A percentile compares a stretch with the other conserved stretches of the same genome.
Conservation (phyloP, 1,284 basidiomycete species). For the Pyrrhoderma lamaoense region DNA sequence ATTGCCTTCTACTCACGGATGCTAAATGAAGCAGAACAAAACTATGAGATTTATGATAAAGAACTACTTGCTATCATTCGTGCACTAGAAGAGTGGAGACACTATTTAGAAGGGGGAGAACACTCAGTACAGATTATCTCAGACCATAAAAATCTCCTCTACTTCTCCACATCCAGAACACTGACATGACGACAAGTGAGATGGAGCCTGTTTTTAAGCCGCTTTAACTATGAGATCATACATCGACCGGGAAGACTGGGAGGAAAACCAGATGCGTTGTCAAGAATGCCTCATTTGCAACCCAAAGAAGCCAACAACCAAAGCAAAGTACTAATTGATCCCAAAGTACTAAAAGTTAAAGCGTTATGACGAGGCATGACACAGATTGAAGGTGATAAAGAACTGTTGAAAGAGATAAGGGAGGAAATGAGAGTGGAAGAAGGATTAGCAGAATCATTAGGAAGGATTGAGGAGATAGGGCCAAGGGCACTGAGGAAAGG, state of each 20-base stretch:
- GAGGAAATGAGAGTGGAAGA: too few species aligned
- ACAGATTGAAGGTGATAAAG: slow-evolving; percentile 20
- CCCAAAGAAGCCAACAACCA: background rate
- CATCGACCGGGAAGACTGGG: slow-evolving; percentile 31
- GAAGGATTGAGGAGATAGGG: slow-evolving; percentile 26
- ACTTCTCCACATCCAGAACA: background rate
- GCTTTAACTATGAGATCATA: slow-evolving; percentile 32
- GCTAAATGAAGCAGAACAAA: too few species aligned
- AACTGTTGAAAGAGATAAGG: slow-evolving; percentile 23
- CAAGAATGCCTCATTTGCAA: too few species aligned
- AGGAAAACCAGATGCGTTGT: slow-evolving; percentile 24
- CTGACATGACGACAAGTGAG: slow-evolving; percentile 27
- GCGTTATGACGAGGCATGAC: slow-evolving; percentile 14
- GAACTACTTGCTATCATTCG: slow-evolving; percentile 31
- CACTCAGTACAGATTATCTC: too few species aligned
- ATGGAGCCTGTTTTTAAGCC: slow-evolving; percentile 32
- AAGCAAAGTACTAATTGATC: background rate
- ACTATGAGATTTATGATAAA: too few species aligned
- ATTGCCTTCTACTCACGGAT: too few species aligned
- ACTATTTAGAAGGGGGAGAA: slow-evolving; percentile 23
- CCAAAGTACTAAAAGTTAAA: background rate
- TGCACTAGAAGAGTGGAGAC: background rate
- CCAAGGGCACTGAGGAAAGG: slow-evolving; percentile 24
- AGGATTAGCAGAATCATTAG: slow-evolving; percentile 14
- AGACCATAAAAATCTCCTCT: too few species aligned